Evolutionary conservation across 2,329 filamentous ascomycete genomes (phyloP).

Genomic region (Rugonectria rugulosa): DNA sequence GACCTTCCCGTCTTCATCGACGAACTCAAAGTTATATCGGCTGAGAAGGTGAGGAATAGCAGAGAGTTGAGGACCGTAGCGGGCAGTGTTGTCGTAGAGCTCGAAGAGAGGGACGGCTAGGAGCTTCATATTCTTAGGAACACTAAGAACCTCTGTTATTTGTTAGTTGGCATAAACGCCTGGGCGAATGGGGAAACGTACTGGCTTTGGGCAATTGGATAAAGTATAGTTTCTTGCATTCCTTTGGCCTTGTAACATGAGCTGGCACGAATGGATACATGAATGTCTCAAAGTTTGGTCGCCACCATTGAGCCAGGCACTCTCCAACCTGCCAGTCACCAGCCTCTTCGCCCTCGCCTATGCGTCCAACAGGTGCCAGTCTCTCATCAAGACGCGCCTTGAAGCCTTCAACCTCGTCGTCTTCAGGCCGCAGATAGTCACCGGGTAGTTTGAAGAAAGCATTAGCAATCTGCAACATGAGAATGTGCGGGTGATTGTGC

Average conservation of each 20-base stretch:
- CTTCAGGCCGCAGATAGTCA: conserved; percentile 88
- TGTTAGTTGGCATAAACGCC: conserved; percentile 6
- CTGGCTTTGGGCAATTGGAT: conserved; percentile 93
- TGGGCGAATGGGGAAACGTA: conserved; percentile 48
- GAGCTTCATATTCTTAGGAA: conserved; percentile 99
- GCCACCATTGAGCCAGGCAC: conserved; percentile 97
- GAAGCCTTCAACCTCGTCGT: conserved; percentile 95
- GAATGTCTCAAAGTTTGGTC: conserved; percentile 99
- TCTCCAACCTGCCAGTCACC: conserved; percentile 92
- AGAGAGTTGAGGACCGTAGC: conserved; percentile 94
- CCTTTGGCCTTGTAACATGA: conserved; percentile 95
- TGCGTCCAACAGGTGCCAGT: conserved; percentile 87
- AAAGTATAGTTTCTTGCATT: conserved; percentile 99
- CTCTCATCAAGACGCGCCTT: conserved; percentile 91
- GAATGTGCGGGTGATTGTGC: conserved; percentile 97
- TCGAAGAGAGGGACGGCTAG: conserved; percentile 96
- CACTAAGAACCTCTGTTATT: conserved; percentile 82
- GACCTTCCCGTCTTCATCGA: conserved; percentile 90
- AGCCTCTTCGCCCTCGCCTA: conserved; percentile 86
- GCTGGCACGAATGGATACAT: conserved; percentile 99
- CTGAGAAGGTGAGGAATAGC: conserved; percentile 95
- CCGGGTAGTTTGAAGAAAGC: conserved; percentile 99
- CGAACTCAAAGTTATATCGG: conserved; percentile 96
- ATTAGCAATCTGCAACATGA: conserved; percentile 99
- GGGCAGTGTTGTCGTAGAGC: conserved; percentile 94